Conservation (phyloP, 2,329 filamentous ascomycete genomes). For the Tolypocladium endophyticum region DNA sequence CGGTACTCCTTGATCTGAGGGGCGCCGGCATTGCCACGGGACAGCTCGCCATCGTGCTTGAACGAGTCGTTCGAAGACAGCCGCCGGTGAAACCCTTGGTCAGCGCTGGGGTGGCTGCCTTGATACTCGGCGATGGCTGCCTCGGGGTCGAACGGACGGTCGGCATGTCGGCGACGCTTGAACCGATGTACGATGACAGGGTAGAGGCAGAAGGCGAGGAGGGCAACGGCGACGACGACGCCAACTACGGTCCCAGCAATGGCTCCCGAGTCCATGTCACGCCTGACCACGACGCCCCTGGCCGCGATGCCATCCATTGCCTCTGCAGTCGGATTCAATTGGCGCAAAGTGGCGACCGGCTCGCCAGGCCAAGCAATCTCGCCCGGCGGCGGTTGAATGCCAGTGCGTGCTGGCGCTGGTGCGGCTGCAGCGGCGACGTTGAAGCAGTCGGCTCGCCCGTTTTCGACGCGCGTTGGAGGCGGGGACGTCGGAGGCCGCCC, state of each 20-base stretch:
- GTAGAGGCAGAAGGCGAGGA: conserved; percentile 27
- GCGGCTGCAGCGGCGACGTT: not conserved
- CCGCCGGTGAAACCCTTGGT: conserved; percentile 15
- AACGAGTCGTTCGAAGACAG: conserved; percentile 26
- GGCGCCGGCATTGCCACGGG: conserved; percentile 11
- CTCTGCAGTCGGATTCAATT: not conserved
- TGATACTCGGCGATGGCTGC: conserved; percentile 12
- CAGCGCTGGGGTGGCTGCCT: conserved; percentile 4
- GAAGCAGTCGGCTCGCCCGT: not conserved
- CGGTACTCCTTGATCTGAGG: conserved; percentile 14
- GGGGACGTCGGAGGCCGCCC: conserved; percentile 4
- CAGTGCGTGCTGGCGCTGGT: not conserved
- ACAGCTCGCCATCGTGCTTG: conserved; percentile 17
- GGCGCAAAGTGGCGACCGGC: not conserved
- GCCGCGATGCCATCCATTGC: not conserved
- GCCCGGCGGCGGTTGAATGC: not conserved
- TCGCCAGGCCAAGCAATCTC: not conserved
- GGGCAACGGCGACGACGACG: conserved; percentile 18
- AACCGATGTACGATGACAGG: conserved; percentile 24
- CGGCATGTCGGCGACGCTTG: conserved; percentile 14
- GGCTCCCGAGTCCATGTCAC: conserved; percentile 20
- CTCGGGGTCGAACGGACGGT: conserved; percentile 18
- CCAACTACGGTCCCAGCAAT: conserved; percentile 28
- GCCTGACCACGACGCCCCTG: conserved; percentile 12
- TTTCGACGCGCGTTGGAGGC: not conserved